phyloP scores from a whole-genome alignment of 2,329 filamentous ascomycete genomes.

The Rhynchosporium graminicola region DNA sequence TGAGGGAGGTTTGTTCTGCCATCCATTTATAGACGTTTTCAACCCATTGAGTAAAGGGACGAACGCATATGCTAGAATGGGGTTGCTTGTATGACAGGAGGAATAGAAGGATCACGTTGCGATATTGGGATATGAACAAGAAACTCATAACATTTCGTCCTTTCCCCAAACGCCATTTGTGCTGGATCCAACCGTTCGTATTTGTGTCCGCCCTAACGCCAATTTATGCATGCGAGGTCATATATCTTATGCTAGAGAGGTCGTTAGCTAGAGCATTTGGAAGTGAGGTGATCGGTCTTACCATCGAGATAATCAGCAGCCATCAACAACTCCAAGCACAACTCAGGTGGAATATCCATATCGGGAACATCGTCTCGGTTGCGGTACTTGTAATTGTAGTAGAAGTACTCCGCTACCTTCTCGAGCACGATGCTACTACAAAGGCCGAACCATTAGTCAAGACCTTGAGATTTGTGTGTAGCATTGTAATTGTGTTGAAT shows the following conservation, averaged over 20 bases:
- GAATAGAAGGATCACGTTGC: neutral
- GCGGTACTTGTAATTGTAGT: slow-evolving; percentile 76
- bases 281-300: slow-evolving; percentile 40
- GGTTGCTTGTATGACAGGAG: slow-evolving; percentile 2
- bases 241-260: slow-evolving; percentile 19
- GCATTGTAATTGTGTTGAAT: slow-evolving; percentile 9
- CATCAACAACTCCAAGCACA: slow-evolving; percentile 76
- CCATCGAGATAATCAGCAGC: slow-evolving; percentile 75
- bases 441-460: slow-evolving; percentile 10
- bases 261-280: slow-evolving; percentile 10
- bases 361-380: slow-evolving; percentile 73
- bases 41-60: slow-evolving; percentile 37
- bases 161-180: slow-evolving; percentile 14
- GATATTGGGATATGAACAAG: neutral
- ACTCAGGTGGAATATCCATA: slow-evolving; percentile 77
- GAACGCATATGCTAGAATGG: slow-evolving; percentile 44
- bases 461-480: slow-evolving; percentile 8
- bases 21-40: slow-evolving; percentile 42
- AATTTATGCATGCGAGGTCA: slow-evolving; percentile 16
- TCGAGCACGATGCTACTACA: slow-evolving; percentile 71
- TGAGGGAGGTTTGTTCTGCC: slow-evolving; percentile 38
- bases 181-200: neutral
- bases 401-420: slow-evolving; percentile 81
- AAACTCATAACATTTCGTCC: slow-evolving; percentile 16
- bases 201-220: slow-evolving; percentile 20